Evolutionary conservation across 2,329 filamentous ascomycete species (phyloP).

Genomic region (Hymenoscyphus scutula): DNA sequence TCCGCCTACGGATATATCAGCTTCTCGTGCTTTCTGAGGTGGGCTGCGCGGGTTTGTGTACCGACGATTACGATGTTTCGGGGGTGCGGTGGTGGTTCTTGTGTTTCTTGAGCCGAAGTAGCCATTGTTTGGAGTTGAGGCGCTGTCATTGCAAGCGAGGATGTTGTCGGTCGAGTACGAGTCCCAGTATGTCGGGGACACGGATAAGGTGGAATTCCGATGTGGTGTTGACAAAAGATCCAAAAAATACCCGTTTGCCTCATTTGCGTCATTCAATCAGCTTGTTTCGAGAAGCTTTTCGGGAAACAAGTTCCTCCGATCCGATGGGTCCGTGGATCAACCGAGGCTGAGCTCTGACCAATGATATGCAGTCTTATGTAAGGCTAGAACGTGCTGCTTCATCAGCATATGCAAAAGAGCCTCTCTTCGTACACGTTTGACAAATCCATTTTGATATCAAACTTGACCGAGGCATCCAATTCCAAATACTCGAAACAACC

Average conservation of each 20-base stretch:
- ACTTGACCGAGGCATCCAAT: not conserved
- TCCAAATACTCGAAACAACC: not conserved
- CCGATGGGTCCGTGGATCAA: not conserved
- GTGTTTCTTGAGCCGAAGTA: slow-evolving; percentile 19
- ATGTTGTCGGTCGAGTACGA: not conserved
- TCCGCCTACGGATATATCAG: slow-evolving; percentile 49
- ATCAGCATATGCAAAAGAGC: not conserved
- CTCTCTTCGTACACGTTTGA: slow-evolving; percentile 1
- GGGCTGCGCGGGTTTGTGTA: slow-evolving; percentile 16
- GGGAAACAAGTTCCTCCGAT: not conserved
- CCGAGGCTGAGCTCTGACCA: not conserved
- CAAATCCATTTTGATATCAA: not conserved
- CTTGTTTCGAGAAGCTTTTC: not conserved
- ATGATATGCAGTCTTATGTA: no score
- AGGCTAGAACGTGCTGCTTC: slow-evolving; percentile 2
- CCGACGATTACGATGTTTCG: slow-evolving; percentile 37
- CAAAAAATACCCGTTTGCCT: not conserved
- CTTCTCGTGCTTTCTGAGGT: not conserved
- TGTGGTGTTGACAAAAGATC: not conserved
- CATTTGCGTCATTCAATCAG: not conserved
- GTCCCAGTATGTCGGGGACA: not conserved
- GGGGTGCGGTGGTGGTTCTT: slow-evolving; percentile 18
- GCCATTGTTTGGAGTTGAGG: slow-evolving; percentile 12
- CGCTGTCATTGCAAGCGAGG: no score
- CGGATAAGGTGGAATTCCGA: not conserved